Base-by-base conservation (phyloP, 179 eudicot species). In the Monotropa hypopitys region DNA sequence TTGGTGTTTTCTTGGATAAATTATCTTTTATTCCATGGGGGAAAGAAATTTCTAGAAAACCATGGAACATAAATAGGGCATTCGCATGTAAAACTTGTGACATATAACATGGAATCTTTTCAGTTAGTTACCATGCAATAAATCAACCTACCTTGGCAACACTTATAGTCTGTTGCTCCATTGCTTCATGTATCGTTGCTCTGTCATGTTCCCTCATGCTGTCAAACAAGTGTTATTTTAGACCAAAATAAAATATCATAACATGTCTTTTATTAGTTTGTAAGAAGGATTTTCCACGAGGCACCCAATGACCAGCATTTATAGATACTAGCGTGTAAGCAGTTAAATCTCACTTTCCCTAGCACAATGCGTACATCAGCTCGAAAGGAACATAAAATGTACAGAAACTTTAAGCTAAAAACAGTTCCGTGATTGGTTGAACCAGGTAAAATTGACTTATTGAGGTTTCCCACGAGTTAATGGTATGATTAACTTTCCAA, bases 131-230 rank as follows among this genome's bases (percentile, higher is more conserved):
- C 70, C 12, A 20, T 23, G 46, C 8, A 33, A 20, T 65, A 0
- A 7, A 50, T 15, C 76, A 21, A 67, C 43, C 38, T 77, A 88
- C 90, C 86, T 94, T 94, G 71, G 98, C 97, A 77, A 94, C 71
- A 80, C 98, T 94, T 74, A 94, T 94, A 4, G 98, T 94, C 86
- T 94, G 98, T 79, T 94, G 98, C 89, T 94, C 98, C 98, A 94
- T 94, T 11, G 97, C 98, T 83, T 94, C 98, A 53, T 94, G 98
- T 84, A 94, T 94, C 71, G 98, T 94, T 83, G 98, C 97, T 70
- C 98, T 81, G 76, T 94, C 98, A 80, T 94, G 98, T 82, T 89
- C 97, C 83, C 97, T 88, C 98, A 94, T 94, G 87, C 98, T 94
- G 84, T 83, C 87, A 80, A 77, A 69, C 26, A 59, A 23, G 68